Conservation (phyloP, 2,329 filamentous ascomycete genomes). For the Botrytis pseudocinerea region DNA sequence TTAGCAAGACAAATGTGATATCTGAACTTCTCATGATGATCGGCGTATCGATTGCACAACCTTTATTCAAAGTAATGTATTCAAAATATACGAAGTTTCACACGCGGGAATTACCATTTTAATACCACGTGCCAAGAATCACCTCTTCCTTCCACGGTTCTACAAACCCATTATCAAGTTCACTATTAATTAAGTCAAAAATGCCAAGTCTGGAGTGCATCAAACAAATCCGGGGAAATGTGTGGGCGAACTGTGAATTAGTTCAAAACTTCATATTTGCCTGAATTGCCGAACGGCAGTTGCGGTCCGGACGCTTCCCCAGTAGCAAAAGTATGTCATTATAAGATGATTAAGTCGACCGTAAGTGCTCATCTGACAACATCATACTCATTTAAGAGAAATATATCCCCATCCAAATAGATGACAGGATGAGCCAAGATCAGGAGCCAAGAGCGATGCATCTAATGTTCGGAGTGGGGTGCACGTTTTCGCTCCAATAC, state of each 20-base stretch:
- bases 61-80: neutral
- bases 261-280: constrained; percentile 11
- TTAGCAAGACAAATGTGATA: neutral
- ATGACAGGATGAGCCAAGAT: neutral
- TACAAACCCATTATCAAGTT: neutral
- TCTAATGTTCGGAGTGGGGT: neutral
- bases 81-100: neutral
- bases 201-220: neutral
- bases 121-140: neutral
- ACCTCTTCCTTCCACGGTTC: neutral
- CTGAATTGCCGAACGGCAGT: constrained; percentile 19
- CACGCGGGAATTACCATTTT: neutral
- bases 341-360: neutral
- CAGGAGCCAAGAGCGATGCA: neutral
- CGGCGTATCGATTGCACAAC: neutral
- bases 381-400: neutral
- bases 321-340: neutral
- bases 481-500: neutral
- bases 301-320: neutral
- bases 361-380: constrained; percentile 11
- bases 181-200: neutral
- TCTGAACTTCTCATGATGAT: constrained; percentile 1
- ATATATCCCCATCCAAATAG: neutral
- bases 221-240: constrained; percentile 4
- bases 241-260: neutral